Evolutionary conservation across 306 rosid species (phyloP), one percentile per base, ranked within the genome.

Genomic region (Myrica gale): DNA sequence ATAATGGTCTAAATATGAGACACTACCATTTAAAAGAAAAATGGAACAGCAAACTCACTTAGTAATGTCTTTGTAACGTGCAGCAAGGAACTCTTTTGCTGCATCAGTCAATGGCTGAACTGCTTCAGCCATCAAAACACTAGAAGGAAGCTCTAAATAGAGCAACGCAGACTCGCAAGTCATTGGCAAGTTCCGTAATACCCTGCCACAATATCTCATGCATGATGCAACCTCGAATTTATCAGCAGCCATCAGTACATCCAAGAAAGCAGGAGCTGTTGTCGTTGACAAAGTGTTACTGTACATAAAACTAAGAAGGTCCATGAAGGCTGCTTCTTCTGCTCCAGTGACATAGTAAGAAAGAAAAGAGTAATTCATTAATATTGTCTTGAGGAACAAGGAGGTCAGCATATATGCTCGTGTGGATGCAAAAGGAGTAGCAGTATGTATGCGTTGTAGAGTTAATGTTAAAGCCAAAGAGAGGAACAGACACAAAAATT

Each of bases 271-370:
- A 72, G 84, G 62, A 63, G 80, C 23, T 19, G 86, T 69, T 20
- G 13, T 68, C 11, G 26, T 62, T 15, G 87, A 66, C 62, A 88
- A 76, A 39, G 86, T 74, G 70, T 80, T 85, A 50, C 77, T 75
- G 72, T 84, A 85, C 77, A 88, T 85, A 57, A 88, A 88, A 68
- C 77, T 82, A 69, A 88, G 84, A 68, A 88, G 86, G 50, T 88
- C 89, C 89, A 82, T 72, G 48, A 88, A 7, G 72, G 89, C 87
- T 0, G 84, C 88, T 84, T 84, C 89, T 73, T 88, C 92, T 85
- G 92, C 79, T 73, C 82, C 86, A 73, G 45, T 67, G 26, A 70
- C 62, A 65, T 50, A 68, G 21, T 0, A 68, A 41, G 42, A 74
- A 46, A 73, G 71, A 55, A 50, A 32, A 74, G 13, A 60, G 60